Evolutionary conservation across 2,329 filamentous ascomycete species (phyloP).

Genomic region (Colletotrichum tamarilloi): DNA sequence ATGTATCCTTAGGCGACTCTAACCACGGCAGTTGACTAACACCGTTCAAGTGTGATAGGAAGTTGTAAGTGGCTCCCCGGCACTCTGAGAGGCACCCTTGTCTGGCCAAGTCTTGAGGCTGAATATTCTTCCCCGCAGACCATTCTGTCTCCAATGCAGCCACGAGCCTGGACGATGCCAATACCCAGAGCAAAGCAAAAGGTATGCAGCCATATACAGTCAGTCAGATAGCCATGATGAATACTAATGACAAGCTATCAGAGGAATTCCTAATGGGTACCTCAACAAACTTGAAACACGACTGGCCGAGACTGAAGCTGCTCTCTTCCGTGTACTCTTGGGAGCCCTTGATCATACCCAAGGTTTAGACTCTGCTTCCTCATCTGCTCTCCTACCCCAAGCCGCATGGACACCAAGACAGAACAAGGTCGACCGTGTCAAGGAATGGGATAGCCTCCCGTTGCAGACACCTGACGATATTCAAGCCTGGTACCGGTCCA

Average conservation of each 20-base stretch:
- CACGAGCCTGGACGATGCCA: constrained; percentile 44
- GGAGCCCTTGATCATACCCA: neutral
- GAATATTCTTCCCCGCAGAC: constrained; percentile 36
- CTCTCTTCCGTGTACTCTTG: constrained; percentile 40
- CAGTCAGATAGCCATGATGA: constrained; percentile 4
- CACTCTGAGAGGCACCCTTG: neutral
- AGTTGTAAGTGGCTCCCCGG: constrained; percentile 15
- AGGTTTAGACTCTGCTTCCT: neutral
- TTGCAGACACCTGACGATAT: constrained; percentile 36
- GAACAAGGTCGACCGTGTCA: constrained; percentile 42
- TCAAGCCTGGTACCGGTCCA: constrained; percentile 38
- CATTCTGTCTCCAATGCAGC: constrained; percentile 44
- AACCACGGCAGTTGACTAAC: neutral
- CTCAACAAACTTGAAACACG: constrained; percentile 51
- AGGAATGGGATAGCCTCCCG: constrained; percentile 43
- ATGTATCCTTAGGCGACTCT: neutral
- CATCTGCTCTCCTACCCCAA: neutral
- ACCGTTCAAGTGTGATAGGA: constrained; percentile 28
- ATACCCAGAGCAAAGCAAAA: constrained; percentile 48
- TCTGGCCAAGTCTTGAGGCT: constrained; percentile 16
- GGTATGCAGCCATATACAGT: constrained; percentile 28
- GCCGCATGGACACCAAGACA: constrained; percentile 31
- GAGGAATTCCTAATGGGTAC: constrained; percentile 51
- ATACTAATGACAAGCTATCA: constrained; percentile 7
- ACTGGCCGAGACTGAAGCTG: constrained; percentile 46